A percentile compares a stretch with the other conserved stretches of the same genome.
Conservation (phyloP, 805 yeast species). For the Scheffersomyces lignosus region DNA sequence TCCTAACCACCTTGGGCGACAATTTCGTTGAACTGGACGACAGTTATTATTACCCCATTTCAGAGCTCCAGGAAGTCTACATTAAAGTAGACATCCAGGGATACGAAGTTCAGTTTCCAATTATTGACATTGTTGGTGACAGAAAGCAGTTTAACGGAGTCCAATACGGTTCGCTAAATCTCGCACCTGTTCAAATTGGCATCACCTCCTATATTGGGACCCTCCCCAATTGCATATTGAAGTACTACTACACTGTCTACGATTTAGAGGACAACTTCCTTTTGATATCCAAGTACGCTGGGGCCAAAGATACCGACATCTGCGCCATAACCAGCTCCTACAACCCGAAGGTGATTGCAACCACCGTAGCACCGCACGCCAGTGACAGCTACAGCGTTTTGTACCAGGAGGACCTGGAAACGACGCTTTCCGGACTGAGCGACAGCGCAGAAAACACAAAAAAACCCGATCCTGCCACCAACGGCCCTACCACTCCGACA, state of each 20-base stretch:
- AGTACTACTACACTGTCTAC: slow-evolving; percentile 15
- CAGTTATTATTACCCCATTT: slow-evolving; percentile 5
- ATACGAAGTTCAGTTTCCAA: slow-evolving; percentile 7
- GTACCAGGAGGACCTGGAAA: slow-evolving; percentile 5
- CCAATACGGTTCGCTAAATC: slow-evolving; percentile 9
- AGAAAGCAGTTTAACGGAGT: slow-evolving; percentile 7
- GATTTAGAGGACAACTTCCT: slow-evolving; percentile 15
- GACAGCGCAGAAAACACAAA: background rate
- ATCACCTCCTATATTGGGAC: slow-evolving; percentile 10
- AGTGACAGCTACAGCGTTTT: slow-evolving; percentile 10
- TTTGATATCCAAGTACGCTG: slow-evolving; percentile 12
- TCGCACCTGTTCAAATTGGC: slow-evolving; percentile 12
- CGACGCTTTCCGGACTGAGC: background rate
- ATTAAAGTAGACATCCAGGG: slow-evolving; percentile 13
- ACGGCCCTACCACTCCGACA: too few species aligned
- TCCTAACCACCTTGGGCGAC: slow-evolving; percentile 10
- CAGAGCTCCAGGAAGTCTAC: slow-evolving; percentile 1
- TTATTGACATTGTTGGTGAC: slow-evolving; percentile 14
- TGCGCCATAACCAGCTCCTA: slow-evolving; percentile 5
- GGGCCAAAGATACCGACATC: background rate
- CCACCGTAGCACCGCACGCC: slow-evolving; percentile 10
- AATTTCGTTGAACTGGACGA: slow-evolving; percentile 2
- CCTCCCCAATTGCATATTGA: slow-evolving; percentile 16
- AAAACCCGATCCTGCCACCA: too few species aligned
- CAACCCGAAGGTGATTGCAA: slow-evolving; percentile 16